These are phyloP conservation scores for Plasmodium gonderi DNA, from an alignment of 169 alveolate genomes.

Conservation along the genomic window DNA sequence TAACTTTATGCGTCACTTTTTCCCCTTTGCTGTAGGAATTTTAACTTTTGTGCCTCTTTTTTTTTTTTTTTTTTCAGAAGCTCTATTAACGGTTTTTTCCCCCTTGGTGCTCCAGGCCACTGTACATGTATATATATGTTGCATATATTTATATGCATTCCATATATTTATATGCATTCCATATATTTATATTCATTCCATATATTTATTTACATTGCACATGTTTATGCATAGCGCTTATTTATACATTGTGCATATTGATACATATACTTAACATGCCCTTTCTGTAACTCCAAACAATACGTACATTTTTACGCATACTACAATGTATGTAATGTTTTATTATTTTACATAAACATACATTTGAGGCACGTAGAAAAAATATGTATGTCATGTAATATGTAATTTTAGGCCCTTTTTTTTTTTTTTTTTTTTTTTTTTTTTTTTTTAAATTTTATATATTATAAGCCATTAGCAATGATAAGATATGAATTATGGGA, in stretches of 20 bases:
- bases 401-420: background rate
- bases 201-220: background rate
- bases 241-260: background rate
- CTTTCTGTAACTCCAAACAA: no score
- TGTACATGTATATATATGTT: no score
- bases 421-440: background rate
- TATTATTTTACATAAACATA: no score
- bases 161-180: no score
- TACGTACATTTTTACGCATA: no score
- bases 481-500: constrained; percentile 42
- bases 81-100: background rate
- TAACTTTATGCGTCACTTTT: background rate
- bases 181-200: no score
- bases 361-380: no score
- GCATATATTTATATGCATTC: no score
- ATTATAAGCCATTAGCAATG: constrained; percentile 3
- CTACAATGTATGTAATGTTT: no score
- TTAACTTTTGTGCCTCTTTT: background rate
- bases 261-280: background rate
- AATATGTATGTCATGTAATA: no score
- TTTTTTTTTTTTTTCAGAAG: background rate
- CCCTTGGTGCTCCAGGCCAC: background rate
- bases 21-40: background rate
- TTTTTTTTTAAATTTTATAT: background rate
- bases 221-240: background rate